Conservation (phyloP, 1,284 basidiomycete genomes). For the Ceratobasidium sp. region DNA sequence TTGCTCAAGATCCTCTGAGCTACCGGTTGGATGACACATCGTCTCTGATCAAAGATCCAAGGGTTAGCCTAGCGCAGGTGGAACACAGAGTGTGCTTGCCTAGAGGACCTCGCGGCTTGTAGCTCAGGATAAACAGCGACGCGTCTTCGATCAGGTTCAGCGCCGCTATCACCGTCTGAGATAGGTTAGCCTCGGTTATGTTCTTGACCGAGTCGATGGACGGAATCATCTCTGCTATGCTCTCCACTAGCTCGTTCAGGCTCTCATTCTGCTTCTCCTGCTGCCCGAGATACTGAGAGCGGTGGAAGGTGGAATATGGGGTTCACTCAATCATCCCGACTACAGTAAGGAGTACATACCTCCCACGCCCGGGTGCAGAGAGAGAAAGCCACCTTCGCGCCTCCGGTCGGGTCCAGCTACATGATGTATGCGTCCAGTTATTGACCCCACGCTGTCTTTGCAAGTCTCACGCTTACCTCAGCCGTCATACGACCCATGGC, state of each 20-base stretch:
- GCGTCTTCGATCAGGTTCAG: constrained; percentile 14
- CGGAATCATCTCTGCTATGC: not conserved
- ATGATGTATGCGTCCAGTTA: too few species aligned
- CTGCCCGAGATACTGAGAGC: not conserved
- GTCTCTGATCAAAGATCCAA: not conserved
- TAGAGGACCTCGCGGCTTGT: not conserved
- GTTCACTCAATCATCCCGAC: not conserved
- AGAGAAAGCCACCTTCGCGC: too few species aligned
- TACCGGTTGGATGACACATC: not conserved
- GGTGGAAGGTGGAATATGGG: not conserved
- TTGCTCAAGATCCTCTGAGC: not conserved
- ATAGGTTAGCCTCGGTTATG: not conserved
- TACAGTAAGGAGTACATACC: too few species aligned
- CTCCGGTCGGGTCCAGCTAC: too few species aligned
- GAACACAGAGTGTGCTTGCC: not conserved
- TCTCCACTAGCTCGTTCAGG: not conserved
- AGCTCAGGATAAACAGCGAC: constrained; percentile 6
- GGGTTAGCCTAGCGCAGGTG: not conserved
- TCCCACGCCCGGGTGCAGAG: too few species aligned
- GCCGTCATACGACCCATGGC: not conserved
- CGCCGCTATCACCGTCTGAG: not conserved
- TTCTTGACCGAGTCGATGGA: constrained; percentile 2
- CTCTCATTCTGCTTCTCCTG: not conserved
- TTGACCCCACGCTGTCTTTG: too few species aligned
- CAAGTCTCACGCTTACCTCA: constrained; percentile 1